Evolutionary conservation across 306 rosid species (phyloP).

Genomic region (Oxytropis ochrocephala): DNA sequence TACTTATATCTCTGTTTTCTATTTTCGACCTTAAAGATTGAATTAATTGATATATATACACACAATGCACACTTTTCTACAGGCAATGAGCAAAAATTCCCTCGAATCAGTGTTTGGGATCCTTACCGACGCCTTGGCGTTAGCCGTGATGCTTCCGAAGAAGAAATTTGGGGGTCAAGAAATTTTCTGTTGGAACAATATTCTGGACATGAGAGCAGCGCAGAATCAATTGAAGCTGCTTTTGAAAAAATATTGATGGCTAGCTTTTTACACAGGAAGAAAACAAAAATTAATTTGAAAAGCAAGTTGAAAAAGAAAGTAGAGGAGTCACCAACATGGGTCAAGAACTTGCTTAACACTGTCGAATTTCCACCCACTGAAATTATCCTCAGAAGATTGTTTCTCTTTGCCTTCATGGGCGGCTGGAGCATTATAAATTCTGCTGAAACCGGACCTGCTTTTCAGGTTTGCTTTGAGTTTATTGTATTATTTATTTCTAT

Average conservation of each 20-base stretch:
- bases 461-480: constrained; percentile 72
- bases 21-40: background rate
- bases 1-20: constrained; percentile 1
- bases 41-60: background rate
- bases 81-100: constrained; percentile 78
- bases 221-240: constrained; percentile 92
- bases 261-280: constrained; percentile 78
- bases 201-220: constrained; percentile 87
- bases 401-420: constrained; percentile 93
- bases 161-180: constrained; percentile 93
- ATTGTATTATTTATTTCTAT: background rate
- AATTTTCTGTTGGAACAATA: constrained; percentile 91
- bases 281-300: constrained; percentile 92
- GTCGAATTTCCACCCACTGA: constrained; percentile 90
- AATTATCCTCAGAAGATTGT: constrained; percentile 76
- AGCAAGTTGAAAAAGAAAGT: constrained; percentile 89
- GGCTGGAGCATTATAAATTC: constrained; percentile 99
- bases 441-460: constrained; percentile 97
- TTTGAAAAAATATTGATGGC: constrained; percentile 89
- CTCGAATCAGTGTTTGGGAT: constrained; percentile 76
- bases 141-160: constrained; percentile 77
- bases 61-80: background rate
- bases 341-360: constrained; percentile 64
- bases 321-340: constrained; percentile 98
- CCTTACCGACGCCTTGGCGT: constrained; percentile 85